phyloP scores from a whole-genome alignment of 768 basidiomycete genomes.

The Ephemerocybe angulata region DNA sequence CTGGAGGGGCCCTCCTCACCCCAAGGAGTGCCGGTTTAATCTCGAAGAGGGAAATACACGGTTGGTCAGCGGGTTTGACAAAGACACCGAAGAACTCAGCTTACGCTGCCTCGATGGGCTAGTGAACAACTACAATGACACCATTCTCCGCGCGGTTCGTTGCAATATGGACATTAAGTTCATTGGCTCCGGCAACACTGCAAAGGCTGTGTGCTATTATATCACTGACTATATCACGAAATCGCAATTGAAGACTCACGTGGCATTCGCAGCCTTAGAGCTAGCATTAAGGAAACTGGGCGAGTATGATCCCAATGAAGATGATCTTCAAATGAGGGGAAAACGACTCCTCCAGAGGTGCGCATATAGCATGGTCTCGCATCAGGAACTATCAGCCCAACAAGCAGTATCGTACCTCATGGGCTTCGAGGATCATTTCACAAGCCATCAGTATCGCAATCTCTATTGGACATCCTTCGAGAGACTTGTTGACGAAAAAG shows the following conservation, averaged over 20 bases:
- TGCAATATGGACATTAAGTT: constrained; percentile 50
- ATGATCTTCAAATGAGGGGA: constrained; percentile 14
- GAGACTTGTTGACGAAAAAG: constrained; percentile 16
- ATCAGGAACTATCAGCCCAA: constrained; percentile 38
- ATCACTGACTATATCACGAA: constrained; percentile 51
- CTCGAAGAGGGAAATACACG: constrained; percentile 19
- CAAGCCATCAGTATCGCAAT: constrained; percentile 30
- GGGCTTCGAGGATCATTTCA: constrained; percentile 33
- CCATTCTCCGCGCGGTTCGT: constrained; percentile 31
- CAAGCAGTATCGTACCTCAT: constrained; percentile 33
- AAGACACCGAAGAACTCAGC: constrained; percentile 27
- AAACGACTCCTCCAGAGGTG: constrained; percentile 37
- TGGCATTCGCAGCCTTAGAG: constrained; percentile 37
- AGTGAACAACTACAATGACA: constrained; percentile 42
- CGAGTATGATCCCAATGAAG: constrained; percentile 15
- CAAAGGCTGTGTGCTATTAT: constrained; percentile 43
- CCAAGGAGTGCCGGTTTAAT: constrained; percentile 27
- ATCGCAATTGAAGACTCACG: constrained; percentile 36
- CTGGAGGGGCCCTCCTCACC: constrained; percentile 20
- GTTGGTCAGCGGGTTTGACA: constrained; percentile 20
- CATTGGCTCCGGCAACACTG: constrained; percentile 36
- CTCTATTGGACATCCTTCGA: constrained; percentile 36
- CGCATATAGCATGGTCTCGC: constrained; percentile 32
- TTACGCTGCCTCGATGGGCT: constrained; percentile 34
- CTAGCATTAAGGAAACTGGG: constrained; percentile 29